Evolutionary conservation across 2,329 filamentous ascomycete genomes (phyloP), one percentile per base, ranked within the genome.

Genomic region (Stagonosporopsis cucurbitacearum): DNA sequence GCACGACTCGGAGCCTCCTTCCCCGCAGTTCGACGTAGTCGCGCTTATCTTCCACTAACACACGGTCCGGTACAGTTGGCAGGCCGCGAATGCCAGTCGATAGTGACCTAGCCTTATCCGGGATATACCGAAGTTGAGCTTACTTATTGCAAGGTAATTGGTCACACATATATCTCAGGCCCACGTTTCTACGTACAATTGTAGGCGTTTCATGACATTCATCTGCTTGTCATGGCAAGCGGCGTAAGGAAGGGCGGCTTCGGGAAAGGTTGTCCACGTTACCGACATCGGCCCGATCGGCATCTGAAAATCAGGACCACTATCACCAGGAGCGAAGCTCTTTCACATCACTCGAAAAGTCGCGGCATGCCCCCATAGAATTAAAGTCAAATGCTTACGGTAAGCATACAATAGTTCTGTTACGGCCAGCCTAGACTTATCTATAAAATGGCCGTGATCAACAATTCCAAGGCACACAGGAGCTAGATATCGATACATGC

Each of bases 1-100:
- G 23, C 4, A 47, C n/a, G 44, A 41, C 15, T 15, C 35, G 33
- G 44, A 20, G 28, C 13, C 33, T 41, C 44, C 48, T 50, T 49
- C 52, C 44, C 46, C 41, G 40, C 52, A 50, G 50, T 50, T 26
- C 44, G 30, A 54, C 19, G 25, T 39, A 40, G 45, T 49, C 51
- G 23, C 40, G 52, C 45, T 54, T 54, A 54, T 54, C 46, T 54
- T 35, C 46, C 45, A 33, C 46, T 44, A 40, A 12, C 22, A 39
- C 7, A 19, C 8, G 32, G n/a, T 20, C 23, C 23, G 23, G 41
- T 4, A 36, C 36, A 9, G 20, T 32, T 45, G 32, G 40, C 23
- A 30, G 40, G n/a, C n/a, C n/a, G n/a, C n/a, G n/a, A n/a, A 7
- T 19, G 23, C 40, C 13, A 20, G 11, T 37, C 32, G 50, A 48